Evolutionary conservation across 331 rosid genomes (phyloP).

Genomic region (Malus hybrid): DNA sequence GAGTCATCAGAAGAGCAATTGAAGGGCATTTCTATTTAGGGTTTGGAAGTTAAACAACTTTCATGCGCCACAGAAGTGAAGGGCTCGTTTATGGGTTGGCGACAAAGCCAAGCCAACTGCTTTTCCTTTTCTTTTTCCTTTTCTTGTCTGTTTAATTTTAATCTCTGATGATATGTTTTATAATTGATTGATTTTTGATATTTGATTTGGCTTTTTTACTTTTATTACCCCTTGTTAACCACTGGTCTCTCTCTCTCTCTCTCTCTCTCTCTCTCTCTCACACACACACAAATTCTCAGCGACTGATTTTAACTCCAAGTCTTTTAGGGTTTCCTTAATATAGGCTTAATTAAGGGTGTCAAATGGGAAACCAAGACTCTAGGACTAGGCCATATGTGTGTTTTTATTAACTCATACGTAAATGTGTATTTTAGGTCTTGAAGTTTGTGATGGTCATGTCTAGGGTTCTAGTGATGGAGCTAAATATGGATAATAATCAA

Average conservation of each 20-base stretch:
- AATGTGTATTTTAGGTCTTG: conserved; percentile 21
- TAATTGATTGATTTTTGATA: not conserved
- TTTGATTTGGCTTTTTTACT: conserved; percentile 10
- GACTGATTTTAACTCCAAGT: conserved; percentile 5
- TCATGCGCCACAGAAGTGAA: conserved; percentile 47
- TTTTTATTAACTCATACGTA: not conserved
- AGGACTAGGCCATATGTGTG: not conserved
- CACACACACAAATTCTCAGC: not conserved
- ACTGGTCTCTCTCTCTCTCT: conserved; percentile 18
- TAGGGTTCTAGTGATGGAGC: conserved; percentile 11
- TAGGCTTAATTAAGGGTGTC: not conserved
- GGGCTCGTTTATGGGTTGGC: conserved; percentile 52
- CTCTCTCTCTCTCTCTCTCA: not conserved
- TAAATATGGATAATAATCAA: not conserved
- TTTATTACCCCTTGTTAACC: conserved; percentile 32
- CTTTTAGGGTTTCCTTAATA: conserved; percentile 18
- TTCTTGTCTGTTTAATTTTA: not conserved
- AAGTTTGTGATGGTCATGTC: conserved; percentile 17
- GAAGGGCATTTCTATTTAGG: conserved; percentile 32
- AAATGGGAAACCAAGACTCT: not conserved
- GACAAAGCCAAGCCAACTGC: conserved; percentile 56
- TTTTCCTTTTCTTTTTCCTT: not conserved
- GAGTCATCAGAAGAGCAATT: conserved; percentile 5
- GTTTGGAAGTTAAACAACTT: conserved; percentile 52
- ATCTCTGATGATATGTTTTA: not conserved